Conservation (phyloP, 1,284 basidiomycete genomes). For the Abortiporus biennis region DNA sequence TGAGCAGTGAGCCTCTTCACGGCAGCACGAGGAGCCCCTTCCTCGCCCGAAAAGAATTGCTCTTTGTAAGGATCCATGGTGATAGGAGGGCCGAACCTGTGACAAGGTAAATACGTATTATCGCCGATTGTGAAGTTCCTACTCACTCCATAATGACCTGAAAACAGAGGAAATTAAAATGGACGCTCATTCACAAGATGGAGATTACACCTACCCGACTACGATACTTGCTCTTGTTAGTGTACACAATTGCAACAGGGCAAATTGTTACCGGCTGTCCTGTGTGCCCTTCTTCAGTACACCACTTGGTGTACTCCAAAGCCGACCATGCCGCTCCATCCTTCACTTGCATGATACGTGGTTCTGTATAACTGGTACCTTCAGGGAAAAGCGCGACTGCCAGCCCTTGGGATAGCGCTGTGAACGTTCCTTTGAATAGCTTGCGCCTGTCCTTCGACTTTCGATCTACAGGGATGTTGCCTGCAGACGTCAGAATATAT, state of each 20-base stretch:
- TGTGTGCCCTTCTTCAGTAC: slow-evolving; percentile 40
- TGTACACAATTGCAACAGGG: slow-evolving; percentile 88
- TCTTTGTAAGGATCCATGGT: slow-evolving; percentile 68
- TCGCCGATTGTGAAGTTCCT: too few relatives aligned
- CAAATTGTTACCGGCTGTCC: slow-evolving; percentile 51
- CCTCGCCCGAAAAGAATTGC: slow-evolving; percentile 68
- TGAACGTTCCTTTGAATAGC: slow-evolving; percentile 88
- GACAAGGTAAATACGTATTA: background rate
- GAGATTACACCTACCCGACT: slow-evolving; percentile 51
- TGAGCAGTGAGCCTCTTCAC: slow-evolving; percentile 81
- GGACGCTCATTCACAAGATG: slow-evolving; percentile 6
- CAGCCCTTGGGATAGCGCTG: slow-evolving; percentile 72
- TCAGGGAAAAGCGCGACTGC: slow-evolving; percentile 94
- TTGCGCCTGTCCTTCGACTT: slow-evolving; percentile 63
- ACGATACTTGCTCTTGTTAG: slow-evolving; percentile 91
- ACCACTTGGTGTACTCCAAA: slow-evolving; percentile 86
- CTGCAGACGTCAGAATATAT: slow-evolving; percentile 79
- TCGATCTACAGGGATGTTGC: slow-evolving; percentile 94
- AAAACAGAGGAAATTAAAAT: slow-evolving; percentile 8
- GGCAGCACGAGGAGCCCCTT: slow-evolving; percentile 70
- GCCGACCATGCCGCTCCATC: slow-evolving; percentile 96
- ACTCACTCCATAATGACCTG: slow-evolving; percentile 70
- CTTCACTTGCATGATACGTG: slow-evolving; percentile 89
- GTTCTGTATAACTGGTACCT: slow-evolving; percentile 87
- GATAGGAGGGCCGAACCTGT: slow-evolving; percentile 80